Percentiles rank a stretch among this genome's conserved stretches.
Evolutionary conservation across 805 yeast species (phyloP).

Genomic region (Starmerella gropengiesseri): DNA sequence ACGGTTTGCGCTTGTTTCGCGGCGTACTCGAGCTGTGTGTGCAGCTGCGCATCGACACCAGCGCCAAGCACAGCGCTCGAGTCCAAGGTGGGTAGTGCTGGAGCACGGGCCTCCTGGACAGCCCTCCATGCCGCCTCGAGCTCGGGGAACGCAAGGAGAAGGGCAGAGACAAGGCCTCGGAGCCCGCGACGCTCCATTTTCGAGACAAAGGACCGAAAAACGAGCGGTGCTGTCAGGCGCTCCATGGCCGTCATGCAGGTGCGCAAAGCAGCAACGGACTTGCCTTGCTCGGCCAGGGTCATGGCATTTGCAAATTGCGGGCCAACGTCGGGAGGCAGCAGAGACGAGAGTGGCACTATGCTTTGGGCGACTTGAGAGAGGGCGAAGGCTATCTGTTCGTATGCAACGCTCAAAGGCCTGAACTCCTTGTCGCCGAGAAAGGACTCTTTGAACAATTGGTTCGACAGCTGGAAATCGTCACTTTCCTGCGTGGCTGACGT

Average conservation of each 20-base stretch:
- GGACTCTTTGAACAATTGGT: slow-evolving; percentile 11
- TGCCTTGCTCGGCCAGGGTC: not conserved
- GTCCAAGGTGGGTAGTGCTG: slow-evolving; percentile 3
- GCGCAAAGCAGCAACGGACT: not conserved
- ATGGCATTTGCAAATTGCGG: slow-evolving; percentile 1
- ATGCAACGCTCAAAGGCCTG: not conserved
- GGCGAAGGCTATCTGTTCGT: slow-evolving; percentile 8
- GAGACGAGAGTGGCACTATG: not conserved
- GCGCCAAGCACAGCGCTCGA: not conserved
- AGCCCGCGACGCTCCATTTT: slow-evolving; percentile 47
- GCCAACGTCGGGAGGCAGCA: slow-evolving; percentile 1
- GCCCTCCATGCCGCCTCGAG: slow-evolving; percentile 19
- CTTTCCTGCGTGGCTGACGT: no score
- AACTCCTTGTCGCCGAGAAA: not conserved
- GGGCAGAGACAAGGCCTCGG: slow-evolving; percentile 87
- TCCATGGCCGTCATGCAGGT: slow-evolving; percentile 4
- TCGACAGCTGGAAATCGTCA: not conserved
- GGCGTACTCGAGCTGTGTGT: slow-evolving; percentile 52
- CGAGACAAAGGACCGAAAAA: slow-evolving; percentile 6
- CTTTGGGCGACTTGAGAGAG: slow-evolving; percentile 1
- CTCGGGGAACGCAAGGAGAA: slow-evolving; percentile 28
- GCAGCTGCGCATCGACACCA: slow-evolving; percentile 47
- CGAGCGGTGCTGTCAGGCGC: slow-evolving; percentile 9
- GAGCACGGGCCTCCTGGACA: slow-evolving; percentile 6
- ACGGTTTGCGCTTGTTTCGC: slow-evolving; percentile 35